Conservation (phyloP, 805 yeast species). For the Groenewaldozyma salmanticensis region DNA sequence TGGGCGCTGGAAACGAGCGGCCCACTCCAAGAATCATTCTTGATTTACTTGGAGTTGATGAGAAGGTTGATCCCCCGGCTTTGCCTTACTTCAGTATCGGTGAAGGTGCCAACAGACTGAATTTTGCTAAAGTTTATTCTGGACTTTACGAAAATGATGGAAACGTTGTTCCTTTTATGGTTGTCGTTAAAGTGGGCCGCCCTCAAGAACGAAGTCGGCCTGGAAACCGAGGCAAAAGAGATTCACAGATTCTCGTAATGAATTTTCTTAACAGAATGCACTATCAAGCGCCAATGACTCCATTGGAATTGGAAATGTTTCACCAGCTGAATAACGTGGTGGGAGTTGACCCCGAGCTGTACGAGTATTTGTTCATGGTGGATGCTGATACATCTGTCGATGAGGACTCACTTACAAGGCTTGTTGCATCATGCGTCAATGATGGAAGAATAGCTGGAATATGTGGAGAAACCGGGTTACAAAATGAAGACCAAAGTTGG, state of each 20-base stretch:
- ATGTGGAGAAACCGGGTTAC: conserved; percentile 54
- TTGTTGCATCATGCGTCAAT: conserved; percentile 49
- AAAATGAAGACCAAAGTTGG: conserved; percentile 45
- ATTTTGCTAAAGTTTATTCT: conserved; percentile 53
- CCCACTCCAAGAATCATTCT: conserved; percentile 48
- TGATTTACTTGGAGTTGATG: conserved; percentile 35
- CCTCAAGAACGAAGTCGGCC: conserved; percentile 42
- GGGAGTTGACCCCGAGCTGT: conserved; percentile 52
- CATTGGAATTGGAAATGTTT: conserved; percentile 45
- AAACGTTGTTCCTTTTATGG: conserved; percentile 42
- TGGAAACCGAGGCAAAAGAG: conserved; percentile 59
- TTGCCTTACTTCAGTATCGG: conserved; percentile 50
- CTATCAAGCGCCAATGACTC: conserved; percentile 50
- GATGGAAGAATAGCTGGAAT: conserved; percentile 51
- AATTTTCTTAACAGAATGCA: conserved; percentile 50
- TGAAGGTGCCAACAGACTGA: conserved; percentile 49
- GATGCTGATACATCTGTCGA: conserved; percentile 55
- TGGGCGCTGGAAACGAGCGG: conserved; percentile 49
- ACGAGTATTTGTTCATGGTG: conserved; percentile 47
- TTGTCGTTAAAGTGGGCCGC: conserved; percentile 48
- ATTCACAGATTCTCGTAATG: conserved; percentile 50
- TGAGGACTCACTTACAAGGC: conserved; percentile 44
- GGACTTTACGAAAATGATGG: conserved; percentile 52
- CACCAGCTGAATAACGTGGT: conserved; percentile 46
- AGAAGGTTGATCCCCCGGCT: conserved; percentile 41